Base-by-base conservation (phyloP, 495 filamentous ascomycete genomes). In the Friedmanniomyces endolithicus region DNA sequence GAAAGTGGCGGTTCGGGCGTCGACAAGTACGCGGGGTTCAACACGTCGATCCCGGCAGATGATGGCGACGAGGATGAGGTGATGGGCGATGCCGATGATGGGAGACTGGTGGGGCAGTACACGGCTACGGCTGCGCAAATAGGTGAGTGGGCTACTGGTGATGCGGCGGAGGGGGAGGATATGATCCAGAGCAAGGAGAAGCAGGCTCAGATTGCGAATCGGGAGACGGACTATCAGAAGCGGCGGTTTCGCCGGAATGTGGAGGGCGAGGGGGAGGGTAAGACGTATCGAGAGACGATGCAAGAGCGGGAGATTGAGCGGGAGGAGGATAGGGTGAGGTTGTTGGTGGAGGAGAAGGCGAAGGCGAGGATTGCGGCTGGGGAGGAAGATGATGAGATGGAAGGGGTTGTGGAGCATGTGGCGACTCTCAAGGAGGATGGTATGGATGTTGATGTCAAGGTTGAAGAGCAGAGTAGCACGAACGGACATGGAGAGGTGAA, bases 221-320 rank as follows among this genome's bases (percentile, higher is more conserved):
- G 94, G 57, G 89, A 97, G 74, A 94, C 90, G 53, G 90, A 96
- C 65, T 99, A 99, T 65, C 94, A 99, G 71, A 95, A 95, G 72
- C 87, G 90, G 52, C 81, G 88, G 48, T 88, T 90, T 65, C 79
- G 92, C 63, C 87, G 92, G 45, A 65, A 70, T 37, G 74, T 96
- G 55, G 90, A 87, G 16, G 37, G 37, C 37, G 72, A 82, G 35
- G 78, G 76, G 55, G 81, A 82, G 52, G 84, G 81, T n/a, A 77
- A 80, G 59, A 94, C 82, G 57, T 97, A 97, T 64, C 80, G 85
- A 62, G 87, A 94, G 58, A 78, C 94, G 58, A 97, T 99, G 94
- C 84, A 85, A 56, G 76, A 83, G 39, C 81, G 87, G 53, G 92
- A 99, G 58, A 65, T 99, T 19, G 90, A 99, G 68, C 80, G 88